These are phyloP conservation scores for Penicillium aurantiogriseum DNA, from an alignment of 2,329 filamentous ascomycete species.

Conservation along the genomic window DNA sequence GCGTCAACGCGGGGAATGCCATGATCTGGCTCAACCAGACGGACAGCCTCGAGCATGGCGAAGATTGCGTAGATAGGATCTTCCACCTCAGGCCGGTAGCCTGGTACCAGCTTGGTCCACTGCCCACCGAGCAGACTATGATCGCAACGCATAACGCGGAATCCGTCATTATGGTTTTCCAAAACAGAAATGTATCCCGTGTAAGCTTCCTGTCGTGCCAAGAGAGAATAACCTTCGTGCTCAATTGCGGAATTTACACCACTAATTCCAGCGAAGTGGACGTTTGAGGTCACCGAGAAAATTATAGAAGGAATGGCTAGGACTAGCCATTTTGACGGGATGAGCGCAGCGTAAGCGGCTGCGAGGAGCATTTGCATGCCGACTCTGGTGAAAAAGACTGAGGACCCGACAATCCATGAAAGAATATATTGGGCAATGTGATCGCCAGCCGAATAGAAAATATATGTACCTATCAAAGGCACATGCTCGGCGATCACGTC, in stretches of 20 bases:
- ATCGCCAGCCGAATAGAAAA: constrained; percentile 56
- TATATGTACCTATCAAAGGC: constrained; percentile 66
- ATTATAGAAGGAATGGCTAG: constrained; percentile 67
- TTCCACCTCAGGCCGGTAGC: constrained; percentile 57
- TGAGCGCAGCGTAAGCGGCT: constrained; percentile 61
- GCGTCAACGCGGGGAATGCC: constrained; percentile 50
- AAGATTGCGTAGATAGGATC: constrained; percentile 98
- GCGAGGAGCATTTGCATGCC: constrained; percentile 69
- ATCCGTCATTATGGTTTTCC: constrained; percentile 69
- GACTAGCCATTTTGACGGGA: constrained; percentile 67
- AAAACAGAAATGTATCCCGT: constrained; percentile 93
- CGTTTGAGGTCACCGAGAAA: constrained; percentile 66
- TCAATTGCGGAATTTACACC: constrained; percentile 66
- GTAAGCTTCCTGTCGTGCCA: constrained; percentile 79
- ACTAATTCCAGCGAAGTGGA: constrained; percentile 65
- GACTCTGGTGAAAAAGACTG: constrained; percentile 66
- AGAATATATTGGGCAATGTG: constrained; percentile 44
- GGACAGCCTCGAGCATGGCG: constrained; percentile 86
- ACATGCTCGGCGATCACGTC: constrained; percentile 61
- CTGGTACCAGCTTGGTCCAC: constrained; percentile 62
- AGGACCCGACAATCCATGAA: constrained; percentile 57
- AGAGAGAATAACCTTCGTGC: constrained; percentile 66
- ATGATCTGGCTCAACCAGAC: constrained; percentile 65
- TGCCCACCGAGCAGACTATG: constrained; percentile 92
- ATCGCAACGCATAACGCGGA: constrained; percentile 84